phyloP scores from a whole-genome alignment of 2,329 filamentous ascomycete species.

The Trichoderma sp. region DNA sequence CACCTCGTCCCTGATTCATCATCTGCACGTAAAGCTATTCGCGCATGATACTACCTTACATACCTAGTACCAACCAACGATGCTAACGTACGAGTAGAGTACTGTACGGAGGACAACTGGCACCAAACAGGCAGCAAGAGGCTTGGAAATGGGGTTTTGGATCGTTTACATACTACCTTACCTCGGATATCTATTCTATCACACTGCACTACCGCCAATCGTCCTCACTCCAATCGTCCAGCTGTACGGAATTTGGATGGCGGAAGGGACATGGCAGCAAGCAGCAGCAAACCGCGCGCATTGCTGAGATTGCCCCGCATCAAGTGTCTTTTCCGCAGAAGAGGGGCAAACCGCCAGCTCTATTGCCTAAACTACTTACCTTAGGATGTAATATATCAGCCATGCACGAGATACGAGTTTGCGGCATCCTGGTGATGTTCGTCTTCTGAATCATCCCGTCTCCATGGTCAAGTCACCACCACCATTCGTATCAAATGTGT shows the following conservation, averaged over 20 bases:
- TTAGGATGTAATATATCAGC: too few relatives aligned
- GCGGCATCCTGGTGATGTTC: neutral
- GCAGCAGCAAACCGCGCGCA: constrained; percentile 1
- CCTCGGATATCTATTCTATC: too few relatives aligned
- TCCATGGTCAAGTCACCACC: too few relatives aligned
- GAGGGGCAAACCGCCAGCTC: neutral
- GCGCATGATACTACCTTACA: neutral
- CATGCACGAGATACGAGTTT: neutral
- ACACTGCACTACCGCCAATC: neutral
- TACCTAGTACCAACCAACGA: too few relatives aligned
- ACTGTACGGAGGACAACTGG: neutral
- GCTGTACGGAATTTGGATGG: constrained; percentile 7
- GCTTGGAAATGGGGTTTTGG: neutral
- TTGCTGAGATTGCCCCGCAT: constrained; percentile 5
- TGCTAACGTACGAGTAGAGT: too few relatives aligned
- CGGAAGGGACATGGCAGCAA: neutral
- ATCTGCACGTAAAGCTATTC: constrained; percentile 6
- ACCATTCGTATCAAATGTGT: neutral
- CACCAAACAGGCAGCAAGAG: neutral
- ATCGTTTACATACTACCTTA: too few relatives aligned
- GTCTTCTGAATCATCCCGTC: too few relatives aligned
- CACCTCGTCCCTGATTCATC: too few relatives aligned
- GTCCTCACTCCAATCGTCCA: neutral
- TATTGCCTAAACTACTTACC: too few relatives aligned
- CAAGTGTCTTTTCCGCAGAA: neutral